phyloP scores from a whole-genome alignment of 257 asterid species.

The Solanum corneliomulleri region DNA sequence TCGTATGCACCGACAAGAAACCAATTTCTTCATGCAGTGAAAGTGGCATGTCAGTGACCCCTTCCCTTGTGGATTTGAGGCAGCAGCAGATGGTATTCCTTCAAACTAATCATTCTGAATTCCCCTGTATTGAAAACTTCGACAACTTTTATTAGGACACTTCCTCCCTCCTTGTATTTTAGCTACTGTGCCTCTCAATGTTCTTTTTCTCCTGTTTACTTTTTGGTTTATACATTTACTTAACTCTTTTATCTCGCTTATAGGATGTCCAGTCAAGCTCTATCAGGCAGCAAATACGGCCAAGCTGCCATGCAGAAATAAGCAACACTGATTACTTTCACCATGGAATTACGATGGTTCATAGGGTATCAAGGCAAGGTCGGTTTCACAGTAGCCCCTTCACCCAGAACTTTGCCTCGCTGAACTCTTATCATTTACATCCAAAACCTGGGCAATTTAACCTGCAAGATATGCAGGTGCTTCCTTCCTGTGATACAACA shows the following conservation, averaged over 20 bases:
- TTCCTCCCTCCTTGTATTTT: not conserved
- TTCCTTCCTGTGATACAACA: slow-evolving; percentile 12
- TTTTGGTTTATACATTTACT: not conserved
- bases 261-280: slow-evolving; percentile 28
- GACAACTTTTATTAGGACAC: not conserved
- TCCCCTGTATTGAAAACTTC: not conserved
- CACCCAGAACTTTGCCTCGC: slow-evolving; percentile 8
- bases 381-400: slow-evolving; percentile 10
- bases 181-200: not conserved
- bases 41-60: slow-evolving; percentile 21
- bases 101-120: not conserved
- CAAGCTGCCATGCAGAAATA: slow-evolving; percentile 16
- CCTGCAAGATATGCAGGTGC: slow-evolving; percentile 2
- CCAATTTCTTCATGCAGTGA: slow-evolving; percentile 21
- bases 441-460: slow-evolving; percentile 10
- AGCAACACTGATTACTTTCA: slow-evolving; percentile 20
- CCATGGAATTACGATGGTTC: slow-evolving; percentile 14
- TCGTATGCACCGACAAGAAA: slow-evolving; percentile 25
- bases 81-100: slow-evolving; percentile 19
- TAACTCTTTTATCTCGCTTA: slow-evolving; percentile 1
- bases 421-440: slow-evolving; percentile 13
- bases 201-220: not conserved
- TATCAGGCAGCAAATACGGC: slow-evolving; percentile 17
- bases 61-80: slow-evolving; percentile 23
- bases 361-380: slow-evolving; percentile 7